Evolutionary conservation across 208 protist species (phyloP).

Genomic region (Hexamita inflata): DNA sequence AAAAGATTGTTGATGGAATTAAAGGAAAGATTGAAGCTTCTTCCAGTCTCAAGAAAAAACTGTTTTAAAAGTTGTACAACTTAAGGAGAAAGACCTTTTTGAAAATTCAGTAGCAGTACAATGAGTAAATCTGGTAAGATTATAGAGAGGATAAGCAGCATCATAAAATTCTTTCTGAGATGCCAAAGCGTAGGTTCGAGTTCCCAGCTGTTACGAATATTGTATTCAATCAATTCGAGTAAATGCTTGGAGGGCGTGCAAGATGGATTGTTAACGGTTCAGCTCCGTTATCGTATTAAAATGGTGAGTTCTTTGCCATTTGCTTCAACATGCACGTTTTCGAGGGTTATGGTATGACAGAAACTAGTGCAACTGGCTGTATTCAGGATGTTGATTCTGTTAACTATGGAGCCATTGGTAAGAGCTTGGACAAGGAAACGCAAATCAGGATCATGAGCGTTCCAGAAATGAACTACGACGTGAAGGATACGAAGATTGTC

Average conservation of each 20-base stretch:
- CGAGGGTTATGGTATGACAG: constrained; percentile 32
- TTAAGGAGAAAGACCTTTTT: neutral
- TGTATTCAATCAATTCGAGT: neutral
- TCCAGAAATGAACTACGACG: neutral
- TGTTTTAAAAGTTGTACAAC: neutral
- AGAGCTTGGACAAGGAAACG: neutral
- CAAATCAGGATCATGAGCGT: neutral
- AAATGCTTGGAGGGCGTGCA: neutral
- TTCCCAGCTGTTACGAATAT: neutral
- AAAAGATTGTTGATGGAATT: neutral
- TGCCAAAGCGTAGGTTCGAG: neutral
- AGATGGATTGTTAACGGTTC: constrained; percentile 21
- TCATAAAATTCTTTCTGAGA: neutral
- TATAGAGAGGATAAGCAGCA: neutral
- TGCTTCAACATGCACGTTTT: neutral
- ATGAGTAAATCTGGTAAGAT: neutral
- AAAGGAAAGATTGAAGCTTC: neutral
- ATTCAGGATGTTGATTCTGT: neutral
- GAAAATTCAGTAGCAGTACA: neutral
- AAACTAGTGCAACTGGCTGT: neutral
- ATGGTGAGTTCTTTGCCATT: neutral
- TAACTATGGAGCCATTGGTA: neutral
- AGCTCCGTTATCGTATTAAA: neutral
- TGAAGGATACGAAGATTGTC: neutral
- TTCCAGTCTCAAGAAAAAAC: too few relatives aligned